A percentile compares a stretch with the other conserved stretches of the same genome.
Conservation (phyloP, 352 stramenopile genomes). For the Lagenidium sp. region DNA sequence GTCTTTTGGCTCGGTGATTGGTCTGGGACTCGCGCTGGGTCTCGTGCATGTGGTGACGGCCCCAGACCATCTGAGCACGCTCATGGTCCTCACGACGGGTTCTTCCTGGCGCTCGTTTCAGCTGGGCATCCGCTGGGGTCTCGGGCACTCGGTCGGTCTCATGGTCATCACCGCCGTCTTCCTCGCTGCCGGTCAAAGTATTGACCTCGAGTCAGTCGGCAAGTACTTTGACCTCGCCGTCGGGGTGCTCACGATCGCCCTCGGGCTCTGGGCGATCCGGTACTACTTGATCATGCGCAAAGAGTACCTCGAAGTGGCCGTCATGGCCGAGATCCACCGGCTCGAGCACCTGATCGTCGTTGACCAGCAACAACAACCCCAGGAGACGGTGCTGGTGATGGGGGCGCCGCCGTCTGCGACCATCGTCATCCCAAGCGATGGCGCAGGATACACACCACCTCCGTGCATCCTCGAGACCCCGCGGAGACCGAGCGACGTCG, state of each 20-base stretch:
- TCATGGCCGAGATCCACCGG: slow-evolving; percentile 17
- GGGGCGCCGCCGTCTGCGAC: slow-evolving; percentile 5
- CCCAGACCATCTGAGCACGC: slow-evolving; percentile 83
- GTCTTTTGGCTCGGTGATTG: slow-evolving; percentile 26
- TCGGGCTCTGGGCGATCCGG: slow-evolving; percentile 29
- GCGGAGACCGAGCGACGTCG: neutral
- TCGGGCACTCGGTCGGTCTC: slow-evolving; percentile 72
- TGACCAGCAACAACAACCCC: slow-evolving; percentile 1
- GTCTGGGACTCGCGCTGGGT: slow-evolving; percentile 35
- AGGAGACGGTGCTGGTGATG: neutral
- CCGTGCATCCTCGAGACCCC: no score
- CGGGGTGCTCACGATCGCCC: slow-evolving; percentile 41
- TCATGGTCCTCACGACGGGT: slow-evolving; percentile 70
- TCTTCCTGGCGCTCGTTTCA: slow-evolving; percentile 58
- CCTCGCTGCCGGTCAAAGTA: slow-evolving; percentile 29
- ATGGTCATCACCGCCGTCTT: slow-evolving; percentile 56
- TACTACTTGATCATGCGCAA: slow-evolving; percentile 31
- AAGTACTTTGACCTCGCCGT: slow-evolving; percentile 46
- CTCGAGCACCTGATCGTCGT: slow-evolving; percentile 1
- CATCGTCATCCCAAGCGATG: slow-evolving; percentile 2
- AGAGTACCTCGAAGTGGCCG: slow-evolving; percentile 17
- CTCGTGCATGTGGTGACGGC: slow-evolving; percentile 51
- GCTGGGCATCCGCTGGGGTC: slow-evolving; percentile 81
- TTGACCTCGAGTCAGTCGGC: slow-evolving; percentile 30
- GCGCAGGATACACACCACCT: slow-evolving; percentile 4